Conservation (phyloP, 1,139 yeast species). For the Taiozyma sp. region DNA sequence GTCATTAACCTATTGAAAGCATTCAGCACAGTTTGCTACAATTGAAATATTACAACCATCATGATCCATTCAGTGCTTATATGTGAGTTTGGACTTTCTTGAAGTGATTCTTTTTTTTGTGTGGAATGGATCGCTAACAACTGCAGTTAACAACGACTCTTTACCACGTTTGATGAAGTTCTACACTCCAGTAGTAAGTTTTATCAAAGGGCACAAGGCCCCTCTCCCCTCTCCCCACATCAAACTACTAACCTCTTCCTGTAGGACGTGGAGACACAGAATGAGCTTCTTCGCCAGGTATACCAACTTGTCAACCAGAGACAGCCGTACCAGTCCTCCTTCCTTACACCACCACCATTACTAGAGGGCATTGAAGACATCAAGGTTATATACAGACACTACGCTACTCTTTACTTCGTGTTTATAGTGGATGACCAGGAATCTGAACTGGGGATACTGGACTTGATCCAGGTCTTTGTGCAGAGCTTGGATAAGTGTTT, state of each 20-base stretch:
- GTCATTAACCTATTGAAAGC: too few species aligned
- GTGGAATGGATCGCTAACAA: constrained; percentile 7
- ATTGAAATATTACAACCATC: background rate
- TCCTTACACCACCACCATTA: constrained; percentile 75
- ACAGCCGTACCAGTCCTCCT: constrained; percentile 71
- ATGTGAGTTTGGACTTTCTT: constrained; percentile 51
- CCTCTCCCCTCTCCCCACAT: background rate
- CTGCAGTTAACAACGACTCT: constrained; percentile 80
- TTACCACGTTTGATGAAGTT: constrained; percentile 87
- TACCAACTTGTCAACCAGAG: constrained; percentile 66
- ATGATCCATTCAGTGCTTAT: constrained; percentile 92
- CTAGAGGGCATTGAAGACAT: constrained; percentile 73
- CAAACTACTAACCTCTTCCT: constrained; percentile 22
- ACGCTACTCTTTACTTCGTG: constrained; percentile 92
- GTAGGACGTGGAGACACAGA: constrained; percentile 65
- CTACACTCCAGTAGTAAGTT: constrained; percentile 71
- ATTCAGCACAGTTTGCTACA: background rate
- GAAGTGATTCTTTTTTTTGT: constrained; percentile 1
- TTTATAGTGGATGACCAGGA: constrained; percentile 96
- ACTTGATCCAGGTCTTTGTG: constrained; percentile 93
- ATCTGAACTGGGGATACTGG: constrained; percentile 88
- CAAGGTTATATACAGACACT: constrained; percentile 88
- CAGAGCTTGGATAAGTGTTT: constrained; percentile 92
- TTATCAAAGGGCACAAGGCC: constrained; percentile 22
- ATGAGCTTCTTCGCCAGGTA: constrained; percentile 68